A percentile compares a stretch with the other conserved stretches of the same genome.
These are phyloP conservation scores for Venturiaceae sp. DNA, from an alignment of 2,329 filamentous ascomycete genomes.

Conservation along the genomic window DNA sequence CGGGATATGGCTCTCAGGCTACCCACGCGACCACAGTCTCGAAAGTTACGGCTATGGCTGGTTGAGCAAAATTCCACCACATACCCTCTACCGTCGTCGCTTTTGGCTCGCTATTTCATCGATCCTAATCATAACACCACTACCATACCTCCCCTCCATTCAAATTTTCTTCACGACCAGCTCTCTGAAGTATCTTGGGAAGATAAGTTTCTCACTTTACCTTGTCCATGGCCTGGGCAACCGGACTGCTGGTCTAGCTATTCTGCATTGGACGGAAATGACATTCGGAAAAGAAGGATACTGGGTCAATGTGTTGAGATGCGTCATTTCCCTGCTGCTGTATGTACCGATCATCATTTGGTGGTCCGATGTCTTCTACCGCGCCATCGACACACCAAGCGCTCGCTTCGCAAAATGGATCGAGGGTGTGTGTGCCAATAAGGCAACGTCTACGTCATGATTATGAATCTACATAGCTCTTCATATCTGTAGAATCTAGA, in stretches of 20 bases:
- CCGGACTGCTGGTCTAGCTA: conserved; percentile 8
- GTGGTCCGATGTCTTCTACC: conserved; percentile 11
- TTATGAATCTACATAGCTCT: too few species aligned
- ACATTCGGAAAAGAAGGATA: conserved; percentile 9
- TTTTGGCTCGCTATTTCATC: not conserved
- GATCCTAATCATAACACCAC: not conserved
- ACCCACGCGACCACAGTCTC: conserved; percentile 27
- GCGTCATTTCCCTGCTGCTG: not conserved
- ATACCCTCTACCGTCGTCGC: not conserved
- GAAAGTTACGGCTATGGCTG: conserved; percentile 31
- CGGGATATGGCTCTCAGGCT: not conserved
- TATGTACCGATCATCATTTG: conserved; percentile 8
- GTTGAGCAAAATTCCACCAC: conserved; percentile 16
- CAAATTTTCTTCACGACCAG: conserved; percentile 30
- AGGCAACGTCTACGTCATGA: too few species aligned
- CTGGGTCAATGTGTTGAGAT: not conserved
- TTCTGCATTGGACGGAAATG: conserved; percentile 6
- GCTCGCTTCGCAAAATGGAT: conserved; percentile 11
- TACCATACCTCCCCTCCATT: conserved; percentile 20
- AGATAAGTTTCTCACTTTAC: conserved; percentile 37
- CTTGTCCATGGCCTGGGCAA: conserved; percentile 26
- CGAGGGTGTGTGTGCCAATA: conserved; percentile 3
- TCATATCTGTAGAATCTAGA: too few species aligned
- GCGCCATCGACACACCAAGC: conserved; percentile 10
- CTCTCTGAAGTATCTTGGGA: conserved; percentile 35